Percentiles rank a stretch among this genome's conserved stretches.
These are phyloP conservation scores for Pulveroboletus sp. DNA, from an alignment of 768 basidiomycete species.

Conservation along the genomic window DNA sequence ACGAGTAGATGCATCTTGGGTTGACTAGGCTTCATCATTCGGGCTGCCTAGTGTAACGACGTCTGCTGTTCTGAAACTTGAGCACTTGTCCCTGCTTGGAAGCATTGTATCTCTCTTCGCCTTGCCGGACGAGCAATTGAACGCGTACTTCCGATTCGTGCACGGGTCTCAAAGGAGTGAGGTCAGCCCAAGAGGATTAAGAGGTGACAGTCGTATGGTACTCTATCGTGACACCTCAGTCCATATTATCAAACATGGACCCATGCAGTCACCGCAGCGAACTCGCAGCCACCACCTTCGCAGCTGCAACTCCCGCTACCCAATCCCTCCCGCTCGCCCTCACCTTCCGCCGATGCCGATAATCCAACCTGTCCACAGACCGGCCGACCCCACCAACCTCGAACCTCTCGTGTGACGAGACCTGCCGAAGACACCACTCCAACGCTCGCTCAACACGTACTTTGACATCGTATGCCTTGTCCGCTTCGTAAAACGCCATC, in stretches of 20 bases:
- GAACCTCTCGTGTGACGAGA: constrained; percentile 26
- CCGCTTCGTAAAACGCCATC: constrained; percentile 59
- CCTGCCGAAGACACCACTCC: constrained; percentile 52
- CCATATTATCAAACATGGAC: neutral
- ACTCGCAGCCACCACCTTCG: constrained; percentile 17
- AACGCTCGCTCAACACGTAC: constrained; percentile 58
- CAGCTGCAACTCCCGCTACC: constrained; percentile 17
- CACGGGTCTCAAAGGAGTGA: too few species aligned
- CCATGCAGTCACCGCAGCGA: neutral
- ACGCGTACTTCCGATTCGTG: too few species aligned
- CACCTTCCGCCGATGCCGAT: constrained; percentile 16
- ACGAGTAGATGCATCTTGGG: too few species aligned
- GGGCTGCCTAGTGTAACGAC: too few species aligned
- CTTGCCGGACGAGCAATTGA: too few species aligned
- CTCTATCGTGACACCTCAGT: too few species aligned
- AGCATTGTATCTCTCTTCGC: too few species aligned
- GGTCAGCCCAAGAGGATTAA: too few species aligned
- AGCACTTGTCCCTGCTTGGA: too few species aligned
- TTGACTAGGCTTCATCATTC: too few species aligned
- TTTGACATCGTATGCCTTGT: constrained; percentile 51
- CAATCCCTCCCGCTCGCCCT: constrained; percentile 11
- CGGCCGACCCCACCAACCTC: neutral
- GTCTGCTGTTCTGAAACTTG: too few species aligned
- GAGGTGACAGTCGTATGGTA: too few species aligned
- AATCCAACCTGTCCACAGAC: constrained; percentile 13